Evolutionary conservation across 129 eudicot genomes (phyloP), one percentile per base, ranked within the genome.

Genomic region (Escallonia herrerae): DNA sequence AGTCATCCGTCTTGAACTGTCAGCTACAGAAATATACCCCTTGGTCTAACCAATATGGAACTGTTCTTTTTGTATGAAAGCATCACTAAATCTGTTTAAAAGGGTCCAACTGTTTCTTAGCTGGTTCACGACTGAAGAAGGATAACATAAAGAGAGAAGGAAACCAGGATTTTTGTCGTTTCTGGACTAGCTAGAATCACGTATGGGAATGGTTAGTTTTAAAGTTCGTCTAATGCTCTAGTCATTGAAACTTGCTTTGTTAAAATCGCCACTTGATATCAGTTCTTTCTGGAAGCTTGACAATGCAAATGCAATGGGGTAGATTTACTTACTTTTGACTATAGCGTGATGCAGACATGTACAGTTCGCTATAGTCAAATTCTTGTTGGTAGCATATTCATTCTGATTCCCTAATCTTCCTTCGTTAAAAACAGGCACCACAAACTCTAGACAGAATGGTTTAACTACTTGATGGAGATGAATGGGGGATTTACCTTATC

Each of bases 381-480:
- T 22, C 33, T 22, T 22, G 33, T 22, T 22, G 33, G 33, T 22
- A 22, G 33, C 33, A 22, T 22, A 22, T 22, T 22, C 3, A 15
- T n/a, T 63, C 15, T 63, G 42, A 63, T 46, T 46, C 7, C 2
- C 15, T 46, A 13, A 7, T 10, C 8, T 60, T 5, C 39, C 11
- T 50, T 46, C 45, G 59, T 10, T 14, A 60, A 68, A 10, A 68
- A 69, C 65, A 74, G 69, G 73, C 64, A 48, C 6, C 12, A 41
- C 58, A 59, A 60, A 58, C 44, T 48, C 43, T 22, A 65, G 56
- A n/a, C 40, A 15, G 37, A 44, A 57, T 41, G 72, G 70, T 58
- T 69, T 51, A 41, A 69, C 48, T 56, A 46, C 40, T 40, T 14
- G 61, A 48, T 61, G 74, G 66, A 72, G 55, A 77, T 77, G 61